Conservation (phyloP, 768 basidiomycete genomes). For the Lyophyllum decastes region DNA sequence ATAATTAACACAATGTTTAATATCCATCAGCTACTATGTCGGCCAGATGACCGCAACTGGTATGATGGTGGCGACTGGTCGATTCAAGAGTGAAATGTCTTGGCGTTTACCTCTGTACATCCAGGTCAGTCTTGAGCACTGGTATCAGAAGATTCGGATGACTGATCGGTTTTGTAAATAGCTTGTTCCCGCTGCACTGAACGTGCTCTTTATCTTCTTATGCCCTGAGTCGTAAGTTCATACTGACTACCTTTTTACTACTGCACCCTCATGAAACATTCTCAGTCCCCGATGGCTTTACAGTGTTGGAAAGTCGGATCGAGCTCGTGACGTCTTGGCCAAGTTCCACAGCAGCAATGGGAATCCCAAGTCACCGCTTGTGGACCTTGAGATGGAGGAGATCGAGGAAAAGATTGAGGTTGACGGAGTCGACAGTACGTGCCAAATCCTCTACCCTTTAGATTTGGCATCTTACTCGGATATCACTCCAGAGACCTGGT, state of each 20-base stretch:
- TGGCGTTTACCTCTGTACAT: conserved; percentile 55
- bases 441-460: neutral
- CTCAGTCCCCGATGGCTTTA: conserved; percentile 55
- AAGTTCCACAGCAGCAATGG: conserved; percentile 47
- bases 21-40: conserved; percentile 41
- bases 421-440: conserved; percentile 46
- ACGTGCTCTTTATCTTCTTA: conserved; percentile 45
- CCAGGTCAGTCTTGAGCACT: conserved; percentile 31
- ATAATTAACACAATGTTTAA: neutral
- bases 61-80: conserved; percentile 55
- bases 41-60: conserved; percentile 57
- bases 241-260: neutral
- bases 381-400: conserved; percentile 53
- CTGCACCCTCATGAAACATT: neutral
- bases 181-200: conserved; percentile 48
- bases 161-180: conserved; percentile 9
- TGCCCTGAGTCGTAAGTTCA: conserved; percentile 50
- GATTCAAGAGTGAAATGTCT: conserved; percentile 38
- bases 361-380: conserved; percentile 48
- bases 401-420: conserved; percentile 52
- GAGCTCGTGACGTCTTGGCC: conserved; percentile 47
- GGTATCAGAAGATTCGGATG: neutral
- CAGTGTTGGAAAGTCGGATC: conserved; percentile 41
- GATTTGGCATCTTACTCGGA: neutral
- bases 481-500: conserved; percentile 40